A percentile compares a stretch with the other conserved stretches of the same genome.
Evolutionary conservation across 768 basidiomycete genomes (phyloP).

Genomic region (Mycena olivaceomarginata): DNA sequence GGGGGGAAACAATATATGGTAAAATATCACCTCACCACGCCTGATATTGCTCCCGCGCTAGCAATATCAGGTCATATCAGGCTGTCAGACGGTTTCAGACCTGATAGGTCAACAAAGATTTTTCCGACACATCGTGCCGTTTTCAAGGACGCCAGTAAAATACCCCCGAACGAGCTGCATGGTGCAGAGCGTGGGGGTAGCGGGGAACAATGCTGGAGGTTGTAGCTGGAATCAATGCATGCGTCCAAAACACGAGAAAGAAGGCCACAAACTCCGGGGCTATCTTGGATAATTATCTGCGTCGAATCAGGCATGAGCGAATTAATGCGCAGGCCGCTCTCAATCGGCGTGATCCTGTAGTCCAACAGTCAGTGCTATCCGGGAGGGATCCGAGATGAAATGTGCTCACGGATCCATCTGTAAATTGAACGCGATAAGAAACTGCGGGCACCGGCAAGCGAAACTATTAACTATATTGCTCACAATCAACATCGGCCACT

Average conservation of each 20-base stretch:
- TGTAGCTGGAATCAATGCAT: background rate
- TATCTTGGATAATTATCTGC: conserved; percentile 47
- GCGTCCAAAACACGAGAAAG: background rate
- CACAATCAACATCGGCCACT: too few species aligned
- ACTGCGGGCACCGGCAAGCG: too few species aligned
- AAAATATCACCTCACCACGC: too few species aligned
- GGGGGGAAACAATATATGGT: too few species aligned
- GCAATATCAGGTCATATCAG: too few species aligned
- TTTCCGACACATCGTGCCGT: conserved; percentile 40
- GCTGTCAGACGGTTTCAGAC: too few species aligned
- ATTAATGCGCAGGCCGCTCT: conserved; percentile 47
- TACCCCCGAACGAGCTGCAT: conserved; percentile 34
- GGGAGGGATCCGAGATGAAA: background rate
- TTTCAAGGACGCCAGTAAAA: conserved; percentile 19
- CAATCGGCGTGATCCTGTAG: conserved; percentile 48
- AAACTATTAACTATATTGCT: too few species aligned
- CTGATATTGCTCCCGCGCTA: too few species aligned
- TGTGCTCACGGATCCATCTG: conserved; percentile 30
- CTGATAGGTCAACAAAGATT: too few species aligned
- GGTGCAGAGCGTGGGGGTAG: conserved; percentile 32
- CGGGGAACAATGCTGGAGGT: conserved; percentile 34
- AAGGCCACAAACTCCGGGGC: conserved; percentile 39
- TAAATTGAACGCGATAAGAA: too few species aligned
- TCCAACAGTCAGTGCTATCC: background rate
- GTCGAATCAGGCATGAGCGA: conserved; percentile 50